phyloP scores from a whole-genome alignment of 2,329 filamentous ascomycete genomes.

The Aspergillus vadensis region DNA sequence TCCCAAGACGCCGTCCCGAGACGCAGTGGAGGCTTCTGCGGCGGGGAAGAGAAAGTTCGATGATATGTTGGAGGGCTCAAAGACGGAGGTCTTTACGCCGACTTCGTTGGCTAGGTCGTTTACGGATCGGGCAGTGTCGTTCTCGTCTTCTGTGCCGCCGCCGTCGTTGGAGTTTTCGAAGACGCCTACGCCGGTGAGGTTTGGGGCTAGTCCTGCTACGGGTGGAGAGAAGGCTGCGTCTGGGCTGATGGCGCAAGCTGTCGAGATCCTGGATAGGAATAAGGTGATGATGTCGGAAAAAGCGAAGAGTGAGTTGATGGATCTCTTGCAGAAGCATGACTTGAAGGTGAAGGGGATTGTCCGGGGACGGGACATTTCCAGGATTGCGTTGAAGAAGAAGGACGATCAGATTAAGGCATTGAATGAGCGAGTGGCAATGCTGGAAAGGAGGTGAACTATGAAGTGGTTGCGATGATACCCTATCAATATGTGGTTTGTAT shows the following conservation, averaged over 20 bases:
- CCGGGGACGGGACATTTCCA: slow-evolving; percentile 65
- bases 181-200: slow-evolving; percentile 37
- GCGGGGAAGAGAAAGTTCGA: slow-evolving; percentile 41
- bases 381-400: slow-evolving; percentile 63
- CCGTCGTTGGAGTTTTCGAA: slow-evolving; percentile 33
- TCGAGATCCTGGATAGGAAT: slow-evolving; percentile 40
- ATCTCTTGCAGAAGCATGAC: slow-evolving; percentile 58
- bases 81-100: slow-evolving; percentile 4
- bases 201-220: slow-evolving; percentile 29
- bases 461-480: slow-evolving; percentile 34
- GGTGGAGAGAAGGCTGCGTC: slow-evolving; percentile 22
- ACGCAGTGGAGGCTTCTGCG: slow-evolving; percentile 26
- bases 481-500: slow-evolving; percentile 1
- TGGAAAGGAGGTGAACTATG: slow-evolving; percentile 59
- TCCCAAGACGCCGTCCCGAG: slow-evolving; percentile 29
- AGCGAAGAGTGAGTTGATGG: slow-evolving; percentile 40
- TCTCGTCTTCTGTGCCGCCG: slow-evolving; percentile 16
- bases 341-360: slow-evolving; percentile 62
- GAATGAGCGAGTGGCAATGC: slow-evolving; percentile 62
- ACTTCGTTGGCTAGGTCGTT: background rate
- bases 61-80: slow-evolving; percentile 8
- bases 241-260: slow-evolving; percentile 25
- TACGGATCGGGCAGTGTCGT: background rate
- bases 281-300: slow-evolving; percentile 34
- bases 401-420: slow-evolving; percentile 68